Percentiles rank a stretch among this genome's conserved stretches.
Evolutionary conservation across 257 asterid genomes (phyloP).

Genomic region (Solanum pimpinellifolium): DNA sequence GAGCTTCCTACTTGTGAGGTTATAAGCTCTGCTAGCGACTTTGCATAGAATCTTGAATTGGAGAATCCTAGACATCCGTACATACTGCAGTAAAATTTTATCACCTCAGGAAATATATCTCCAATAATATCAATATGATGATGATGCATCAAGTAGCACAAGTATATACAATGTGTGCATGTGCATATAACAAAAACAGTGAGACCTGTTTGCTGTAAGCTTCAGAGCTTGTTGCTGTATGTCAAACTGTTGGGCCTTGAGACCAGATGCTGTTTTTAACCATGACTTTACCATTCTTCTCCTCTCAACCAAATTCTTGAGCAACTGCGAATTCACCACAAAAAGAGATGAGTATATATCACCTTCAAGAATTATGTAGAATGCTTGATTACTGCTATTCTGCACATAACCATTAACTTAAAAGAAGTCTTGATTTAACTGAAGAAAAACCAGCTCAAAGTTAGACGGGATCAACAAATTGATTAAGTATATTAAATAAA

Average conservation of each 20-base stretch:
- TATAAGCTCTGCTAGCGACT: conserved; percentile 90
- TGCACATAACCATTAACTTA: neutral
- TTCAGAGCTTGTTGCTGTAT: conserved; percentile 95
- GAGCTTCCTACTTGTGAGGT: conserved; percentile 61
- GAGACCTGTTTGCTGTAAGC: conserved; percentile 94
- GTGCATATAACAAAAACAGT: neutral
- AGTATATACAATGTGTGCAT: neutral
- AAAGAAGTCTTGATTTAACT: neutral
- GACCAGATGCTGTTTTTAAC: conserved; percentile 80
- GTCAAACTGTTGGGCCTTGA: conserved; percentile 83
- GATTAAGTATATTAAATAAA: neutral
- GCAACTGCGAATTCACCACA: conserved; percentile 38
- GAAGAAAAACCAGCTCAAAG: neutral
- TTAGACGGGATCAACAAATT: neutral
- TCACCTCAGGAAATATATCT: conserved; percentile 7
- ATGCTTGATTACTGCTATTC: neutral
- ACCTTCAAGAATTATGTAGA: neutral
- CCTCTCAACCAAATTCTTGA: conserved; percentile 80
- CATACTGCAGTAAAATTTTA: conserved; percentile 45
- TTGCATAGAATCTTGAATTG: conserved; percentile 94
- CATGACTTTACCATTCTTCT: conserved; percentile 64
- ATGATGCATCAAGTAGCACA: conserved; percentile 6
- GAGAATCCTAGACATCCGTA: conserved; percentile 97
- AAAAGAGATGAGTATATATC: neutral
- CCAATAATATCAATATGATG: neutral